phyloP scores from a whole-genome alignment of 352 stramenopile genomes.

The Phytopythium boreale region DNA sequence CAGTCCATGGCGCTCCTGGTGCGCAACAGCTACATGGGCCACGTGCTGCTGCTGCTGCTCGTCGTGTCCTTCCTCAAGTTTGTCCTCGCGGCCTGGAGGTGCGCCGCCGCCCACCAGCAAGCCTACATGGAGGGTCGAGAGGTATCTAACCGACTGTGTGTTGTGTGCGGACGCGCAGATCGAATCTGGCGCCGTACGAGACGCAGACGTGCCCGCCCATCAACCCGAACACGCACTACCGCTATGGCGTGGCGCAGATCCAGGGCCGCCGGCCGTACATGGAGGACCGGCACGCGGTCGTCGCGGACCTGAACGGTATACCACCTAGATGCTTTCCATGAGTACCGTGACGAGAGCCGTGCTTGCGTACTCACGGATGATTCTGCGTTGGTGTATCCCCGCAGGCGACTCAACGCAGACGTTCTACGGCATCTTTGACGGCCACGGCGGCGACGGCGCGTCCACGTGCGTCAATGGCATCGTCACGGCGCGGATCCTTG shows the following conservation, averaged over 20 bases:
- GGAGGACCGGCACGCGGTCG: slow-evolving; percentile 86
- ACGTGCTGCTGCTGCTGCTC: slow-evolving; percentile 58
- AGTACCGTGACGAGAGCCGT: not conserved
- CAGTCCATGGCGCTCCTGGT: slow-evolving; percentile 58
- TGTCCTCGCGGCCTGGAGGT: slow-evolving; percentile 59
- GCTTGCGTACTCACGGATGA: not conserved
- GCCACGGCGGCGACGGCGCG: slow-evolving; percentile 87
- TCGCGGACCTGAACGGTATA: slow-evolving; percentile 67
- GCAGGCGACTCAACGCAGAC: slow-evolving; percentile 66
- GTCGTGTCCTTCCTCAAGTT: slow-evolving; percentile 55
- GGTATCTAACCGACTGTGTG: too few species aligned
- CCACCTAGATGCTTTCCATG: not conserved
- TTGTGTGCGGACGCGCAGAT: slow-evolving; percentile 11
- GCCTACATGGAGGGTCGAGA: too few species aligned
- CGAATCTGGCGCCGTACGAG: slow-evolving; percentile 55
- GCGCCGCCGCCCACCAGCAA: not conserved
- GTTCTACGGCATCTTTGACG: slow-evolving; percentile 94
- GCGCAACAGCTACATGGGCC: slow-evolving; percentile 61
- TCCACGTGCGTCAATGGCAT: slow-evolving; percentile 67
- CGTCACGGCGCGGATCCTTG: not conserved
- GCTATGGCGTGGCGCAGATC: slow-evolving; percentile 83
- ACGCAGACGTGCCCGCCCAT: slow-evolving; percentile 71
- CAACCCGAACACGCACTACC: slow-evolving; percentile 74
- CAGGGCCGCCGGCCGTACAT: slow-evolving; percentile 87
- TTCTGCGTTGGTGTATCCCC: too few species aligned